Conservation (phyloP, 192 early-diverging fungal species). For the Radiomyces spectabilis region DNA sequence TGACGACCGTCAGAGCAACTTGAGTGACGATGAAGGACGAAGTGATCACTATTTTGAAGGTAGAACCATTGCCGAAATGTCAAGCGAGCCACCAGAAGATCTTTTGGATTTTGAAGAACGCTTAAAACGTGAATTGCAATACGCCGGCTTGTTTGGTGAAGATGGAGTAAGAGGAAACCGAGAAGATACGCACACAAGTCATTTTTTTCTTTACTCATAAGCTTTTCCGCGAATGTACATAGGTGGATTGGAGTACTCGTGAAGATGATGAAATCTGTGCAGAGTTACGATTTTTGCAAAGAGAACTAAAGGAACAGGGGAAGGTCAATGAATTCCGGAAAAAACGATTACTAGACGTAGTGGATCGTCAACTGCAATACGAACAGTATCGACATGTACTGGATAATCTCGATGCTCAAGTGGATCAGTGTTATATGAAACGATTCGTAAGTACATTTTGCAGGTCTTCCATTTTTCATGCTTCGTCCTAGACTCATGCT, state of each 20-base stretch:
- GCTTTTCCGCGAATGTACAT: background rate
- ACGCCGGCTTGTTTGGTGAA: conserved; percentile 78
- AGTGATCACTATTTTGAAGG: too few relatives aligned
- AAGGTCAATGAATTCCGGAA: conserved; percentile 64
- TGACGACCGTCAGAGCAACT: conserved; percentile 5
- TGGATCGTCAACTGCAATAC: conserved; percentile 67
- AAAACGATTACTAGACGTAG: conserved; percentile 56
- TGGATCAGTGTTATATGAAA: conserved; percentile 84
- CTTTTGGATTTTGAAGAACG: conserved; percentile 69
- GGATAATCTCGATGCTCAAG: conserved; percentile 85
- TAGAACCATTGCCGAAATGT: conserved; percentile 57
- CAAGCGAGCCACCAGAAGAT: conserved; percentile 12
- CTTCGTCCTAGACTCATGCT: background rate
- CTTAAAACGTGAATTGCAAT: conserved; percentile 74
- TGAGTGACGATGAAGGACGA: too few relatives aligned
- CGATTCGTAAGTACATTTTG: conserved; percentile 64
- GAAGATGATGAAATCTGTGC: conserved; percentile 76
- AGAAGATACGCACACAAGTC: background rate
- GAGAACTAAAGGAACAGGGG: conserved; percentile 66
- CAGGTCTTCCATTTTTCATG: background rate
- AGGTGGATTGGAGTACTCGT: conserved; percentile 63
- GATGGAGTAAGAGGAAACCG: conserved; percentile 50
- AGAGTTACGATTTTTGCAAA: conserved; percentile 62
- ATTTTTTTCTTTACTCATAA: background rate
- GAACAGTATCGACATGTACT: conserved; percentile 87